Evolutionary conservation across 83 land plant species (phyloP).

Genomic region (Thuja plicata): DNA sequence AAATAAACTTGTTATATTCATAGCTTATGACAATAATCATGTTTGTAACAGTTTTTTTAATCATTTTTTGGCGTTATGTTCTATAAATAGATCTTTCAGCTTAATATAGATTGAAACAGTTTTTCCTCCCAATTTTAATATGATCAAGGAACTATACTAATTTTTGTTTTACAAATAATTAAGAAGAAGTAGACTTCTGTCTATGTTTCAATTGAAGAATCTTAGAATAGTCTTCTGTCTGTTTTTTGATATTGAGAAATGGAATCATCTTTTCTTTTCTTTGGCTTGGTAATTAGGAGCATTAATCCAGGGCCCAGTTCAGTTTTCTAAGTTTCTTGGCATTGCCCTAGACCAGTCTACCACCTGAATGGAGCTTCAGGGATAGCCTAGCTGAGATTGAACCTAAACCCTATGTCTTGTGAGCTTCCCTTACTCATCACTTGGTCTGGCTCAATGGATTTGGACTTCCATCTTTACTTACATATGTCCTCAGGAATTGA

Average conservation of each 20-base stretch:
- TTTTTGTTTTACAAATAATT: background rate
- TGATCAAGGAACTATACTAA: background rate
- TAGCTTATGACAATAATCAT: background rate
- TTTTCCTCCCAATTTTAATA: background rate
- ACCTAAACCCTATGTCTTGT: no score
- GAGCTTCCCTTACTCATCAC: no score
- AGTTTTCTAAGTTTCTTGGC: no score
- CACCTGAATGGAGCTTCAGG: no score
- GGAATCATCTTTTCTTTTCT: no score
- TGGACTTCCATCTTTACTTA: background rate
- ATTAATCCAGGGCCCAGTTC: no score
- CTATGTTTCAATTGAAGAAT: background rate
- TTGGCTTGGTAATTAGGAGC: no score
- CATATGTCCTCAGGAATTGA: constrained; percentile 6
- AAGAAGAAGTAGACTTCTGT: background rate
- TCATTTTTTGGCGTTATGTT: background rate
- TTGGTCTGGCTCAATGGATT: no score
- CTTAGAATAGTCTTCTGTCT: background rate
- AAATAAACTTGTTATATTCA: background rate
- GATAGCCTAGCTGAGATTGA: no score
- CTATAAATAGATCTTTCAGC: background rate
- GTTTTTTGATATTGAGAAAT: background rate
- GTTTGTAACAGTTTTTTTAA: background rate
- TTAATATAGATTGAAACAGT: background rate
- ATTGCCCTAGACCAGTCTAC: no score